Conservation (phyloP, 116 monocot genomes). For the Dioscorea cayenensis region DNA sequence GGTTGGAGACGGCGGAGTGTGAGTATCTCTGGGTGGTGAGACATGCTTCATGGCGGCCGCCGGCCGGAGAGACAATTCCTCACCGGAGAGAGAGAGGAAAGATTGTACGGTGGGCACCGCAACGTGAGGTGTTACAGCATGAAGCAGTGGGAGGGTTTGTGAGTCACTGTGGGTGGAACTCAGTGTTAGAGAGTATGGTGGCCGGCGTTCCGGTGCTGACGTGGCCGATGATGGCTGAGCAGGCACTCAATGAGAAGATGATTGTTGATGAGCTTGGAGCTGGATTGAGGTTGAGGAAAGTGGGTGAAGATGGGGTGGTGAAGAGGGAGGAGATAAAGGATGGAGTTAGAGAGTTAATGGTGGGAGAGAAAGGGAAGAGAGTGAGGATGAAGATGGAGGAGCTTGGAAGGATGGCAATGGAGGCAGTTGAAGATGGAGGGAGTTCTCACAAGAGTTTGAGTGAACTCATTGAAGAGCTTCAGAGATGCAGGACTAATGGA, state of each 20-base stretch:
- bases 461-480: no score
- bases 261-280: conserved; percentile 26
- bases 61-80: neutral
- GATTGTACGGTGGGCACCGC: conserved; percentile 39
- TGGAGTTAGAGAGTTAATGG: conserved; percentile 9
- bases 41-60: conserved; percentile 5
- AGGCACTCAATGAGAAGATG: conserved; percentile 27
- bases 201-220: conserved; percentile 48
- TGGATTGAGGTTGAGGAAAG: conserved; percentile 10
- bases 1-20: conserved; percentile 21
- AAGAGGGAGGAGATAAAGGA: conserved; percentile 10
- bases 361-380: neutral
- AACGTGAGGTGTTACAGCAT: conserved; percentile 44
- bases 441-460: neutral
- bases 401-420: neutral
- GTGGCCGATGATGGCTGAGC: conserved; percentile 56
- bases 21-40: conserved; percentile 36
- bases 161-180: conserved; percentile 91
- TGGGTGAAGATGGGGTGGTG: conserved; percentile 12
- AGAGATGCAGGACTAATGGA: no score
- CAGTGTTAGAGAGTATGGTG: conserved; percentile 41
- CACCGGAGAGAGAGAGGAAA: neutral
- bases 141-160: conserved; percentile 56
- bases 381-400: neutral
- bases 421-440: neutral